phyloP scores from a whole-genome alignment of 768 basidiomycete species.

The Kwoniella mangroviensis region DNA sequence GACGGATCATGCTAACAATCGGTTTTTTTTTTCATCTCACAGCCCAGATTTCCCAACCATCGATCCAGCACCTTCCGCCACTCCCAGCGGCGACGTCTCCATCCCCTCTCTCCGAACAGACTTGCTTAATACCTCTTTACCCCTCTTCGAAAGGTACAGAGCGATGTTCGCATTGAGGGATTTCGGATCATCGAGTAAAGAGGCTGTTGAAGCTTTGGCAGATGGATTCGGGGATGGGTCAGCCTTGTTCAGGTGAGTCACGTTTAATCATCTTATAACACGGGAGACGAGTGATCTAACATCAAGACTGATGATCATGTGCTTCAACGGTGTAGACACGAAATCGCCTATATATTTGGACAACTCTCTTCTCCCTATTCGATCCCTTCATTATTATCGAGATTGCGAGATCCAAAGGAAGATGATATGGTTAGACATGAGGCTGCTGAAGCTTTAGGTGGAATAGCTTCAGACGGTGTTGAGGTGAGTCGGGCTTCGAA shows the following conservation, averaged over 20 bases:
- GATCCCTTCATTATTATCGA: constrained; percentile 78
- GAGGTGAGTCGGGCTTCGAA: constrained; percentile 29
- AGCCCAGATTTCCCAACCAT: constrained; percentile 58
- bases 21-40: not conserved
- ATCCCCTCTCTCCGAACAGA: constrained; percentile 66
- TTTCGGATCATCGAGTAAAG: constrained; percentile 70
- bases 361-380: constrained; percentile 88
- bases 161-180: constrained; percentile 98
- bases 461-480: constrained; percentile 68
- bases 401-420: constrained; percentile 74
- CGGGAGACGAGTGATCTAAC: too few relatives aligned
- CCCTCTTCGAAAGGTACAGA: constrained; percentile 90
- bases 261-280: too few relatives aligned
- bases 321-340: constrained; percentile 87
- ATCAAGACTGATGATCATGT: too few relatives aligned
- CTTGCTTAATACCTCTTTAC: constrained; percentile 69
- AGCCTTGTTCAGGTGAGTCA: constrained; percentile 91
- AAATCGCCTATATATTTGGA: constrained; percentile 97
- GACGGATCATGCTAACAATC: not conserved
- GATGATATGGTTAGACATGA: constrained; percentile 98
- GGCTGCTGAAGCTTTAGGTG: constrained; percentile 97
- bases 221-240: constrained; percentile 86
- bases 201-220: constrained; percentile 87
- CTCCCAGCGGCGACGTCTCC: constrained; percentile 36
- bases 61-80: constrained; percentile 57